Conservation (phyloP, 1,284 basidiomycete genomes). For the Trichosporon sp. region DNA sequence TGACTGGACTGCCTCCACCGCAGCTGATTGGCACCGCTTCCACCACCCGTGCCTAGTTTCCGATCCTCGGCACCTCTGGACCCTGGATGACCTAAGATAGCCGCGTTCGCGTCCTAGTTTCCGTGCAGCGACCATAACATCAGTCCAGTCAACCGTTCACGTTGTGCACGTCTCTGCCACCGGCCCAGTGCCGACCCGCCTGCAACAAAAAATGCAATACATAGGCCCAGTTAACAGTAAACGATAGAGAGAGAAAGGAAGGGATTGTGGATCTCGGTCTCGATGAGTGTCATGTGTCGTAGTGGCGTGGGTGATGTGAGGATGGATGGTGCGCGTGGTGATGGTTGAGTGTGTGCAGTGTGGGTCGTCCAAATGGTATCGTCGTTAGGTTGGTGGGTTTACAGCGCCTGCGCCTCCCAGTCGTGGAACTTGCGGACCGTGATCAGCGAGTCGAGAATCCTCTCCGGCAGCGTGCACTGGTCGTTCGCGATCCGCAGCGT, state of each 20-base stretch:
- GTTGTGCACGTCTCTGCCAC: neutral
- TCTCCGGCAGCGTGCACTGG: neutral
- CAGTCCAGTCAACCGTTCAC: neutral
- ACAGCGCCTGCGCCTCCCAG: conserved; percentile 2
- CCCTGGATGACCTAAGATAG: neutral
- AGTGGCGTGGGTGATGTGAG: neutral
- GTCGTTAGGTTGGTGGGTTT: neutral
- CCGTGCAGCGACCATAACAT: neutral
- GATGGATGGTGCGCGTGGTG: too few species aligned
- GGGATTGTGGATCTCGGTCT: neutral
- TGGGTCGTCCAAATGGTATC: neutral
- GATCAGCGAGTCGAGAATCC: neutral
- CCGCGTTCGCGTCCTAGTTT: neutral
- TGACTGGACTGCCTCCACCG: neutral
- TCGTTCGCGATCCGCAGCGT: neutral
- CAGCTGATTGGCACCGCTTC: neutral
- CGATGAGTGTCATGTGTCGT: neutral
- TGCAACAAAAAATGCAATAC: neutral
- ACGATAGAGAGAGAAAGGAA: neutral
- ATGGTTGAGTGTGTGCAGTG: neutral
- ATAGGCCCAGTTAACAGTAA: neutral
- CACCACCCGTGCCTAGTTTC: neutral
- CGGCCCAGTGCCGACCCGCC: neutral
- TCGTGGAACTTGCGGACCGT: conserved; percentile 3
- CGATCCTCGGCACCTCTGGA: neutral